Conservation (phyloP, 106 monocot species). For the Xerophyta viscosa region DNA sequence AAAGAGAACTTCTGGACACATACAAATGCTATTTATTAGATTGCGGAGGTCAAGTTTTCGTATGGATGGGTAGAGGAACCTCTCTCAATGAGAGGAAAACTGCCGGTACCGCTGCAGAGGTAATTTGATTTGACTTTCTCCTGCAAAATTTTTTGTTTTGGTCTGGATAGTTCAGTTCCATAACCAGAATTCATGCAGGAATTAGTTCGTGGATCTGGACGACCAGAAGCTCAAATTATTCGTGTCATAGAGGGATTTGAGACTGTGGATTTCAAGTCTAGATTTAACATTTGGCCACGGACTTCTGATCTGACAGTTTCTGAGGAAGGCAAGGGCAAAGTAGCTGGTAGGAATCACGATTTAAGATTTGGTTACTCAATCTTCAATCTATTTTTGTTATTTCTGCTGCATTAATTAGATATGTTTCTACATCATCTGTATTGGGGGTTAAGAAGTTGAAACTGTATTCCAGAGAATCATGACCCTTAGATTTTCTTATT, state of each 20-base stretch:
- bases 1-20: conserved; percentile 65
- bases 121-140: conserved; percentile 16
- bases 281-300: conserved; percentile 65
- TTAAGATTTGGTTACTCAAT: not conserved
- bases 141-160: not conserved
- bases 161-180: not conserved
- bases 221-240: conserved; percentile 50
- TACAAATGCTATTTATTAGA: conserved; percentile 85
- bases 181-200: conserved; percentile 26
- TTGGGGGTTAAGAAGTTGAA: too few species aligned
- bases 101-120: conserved; percentile 80
- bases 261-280: conserved; percentile 57
- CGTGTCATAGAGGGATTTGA: conserved; percentile 83
- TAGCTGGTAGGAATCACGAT: conserved; percentile 52
- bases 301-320: conserved; percentile 46
- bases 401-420: too few species aligned
- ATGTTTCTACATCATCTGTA: too few species aligned
- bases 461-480: too few species aligned
- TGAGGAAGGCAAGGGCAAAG: conserved; percentile 86
- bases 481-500: conserved; percentile 1
- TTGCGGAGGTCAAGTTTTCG: conserved; percentile 76
- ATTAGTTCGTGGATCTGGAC: conserved; percentile 25
- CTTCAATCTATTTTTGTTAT: not conserved
- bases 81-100: conserved; percentile 82
- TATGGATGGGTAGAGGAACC: conserved; percentile 90